phyloP scores from a whole-genome alignment of 345 rosid genomes.

The Salix suchowensis region DNA sequence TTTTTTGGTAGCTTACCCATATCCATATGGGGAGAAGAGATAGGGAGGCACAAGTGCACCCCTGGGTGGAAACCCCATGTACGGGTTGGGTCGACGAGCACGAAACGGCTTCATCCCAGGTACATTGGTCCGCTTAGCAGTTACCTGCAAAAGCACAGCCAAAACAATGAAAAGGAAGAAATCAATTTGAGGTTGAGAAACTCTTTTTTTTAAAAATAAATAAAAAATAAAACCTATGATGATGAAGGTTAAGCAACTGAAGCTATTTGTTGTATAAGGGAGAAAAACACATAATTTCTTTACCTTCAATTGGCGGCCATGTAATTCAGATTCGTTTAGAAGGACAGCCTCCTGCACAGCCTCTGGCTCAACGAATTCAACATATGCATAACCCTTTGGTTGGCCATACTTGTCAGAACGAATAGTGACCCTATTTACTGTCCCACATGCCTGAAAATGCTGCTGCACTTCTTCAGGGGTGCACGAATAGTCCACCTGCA shows the following conservation, averaged over 20 bases:
- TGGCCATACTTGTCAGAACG: constrained; percentile 70
- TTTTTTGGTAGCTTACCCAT: constrained; percentile 40
- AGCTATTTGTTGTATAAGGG: too few relatives aligned
- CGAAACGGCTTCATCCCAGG: constrained; percentile 80
- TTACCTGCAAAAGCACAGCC: constrained; percentile 34
- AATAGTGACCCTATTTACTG: constrained; percentile 66
- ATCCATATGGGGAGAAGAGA: constrained; percentile 53
- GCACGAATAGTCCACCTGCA: constrained; percentile 68
- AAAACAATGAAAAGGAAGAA: neutral
- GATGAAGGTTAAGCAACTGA: neutral
- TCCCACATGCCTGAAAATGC: constrained; percentile 73
- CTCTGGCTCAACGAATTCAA: constrained; percentile 61
- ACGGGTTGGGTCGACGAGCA: constrained; percentile 48
- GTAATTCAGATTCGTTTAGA: constrained; percentile 66
- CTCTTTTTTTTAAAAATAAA: neutral
- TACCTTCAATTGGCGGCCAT: constrained; percentile 74
- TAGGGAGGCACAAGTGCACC: constrained; percentile 42
- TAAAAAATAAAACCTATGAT: neutral
- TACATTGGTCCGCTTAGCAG: constrained; percentile 57
- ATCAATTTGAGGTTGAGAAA: neutral
- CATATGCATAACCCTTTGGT: constrained; percentile 78
- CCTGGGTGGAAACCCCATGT: constrained; percentile 34
- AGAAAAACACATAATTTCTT: neutral
- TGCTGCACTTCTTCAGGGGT: constrained; percentile 81
- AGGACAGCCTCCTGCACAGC: constrained; percentile 63